A percentile compares a stretch with the other conserved stretches of the same genome.
These are phyloP conservation scores for Tricharina praecox DNA, from an alignment of 495 filamentous ascomycete species.

Conservation along the genomic window DNA sequence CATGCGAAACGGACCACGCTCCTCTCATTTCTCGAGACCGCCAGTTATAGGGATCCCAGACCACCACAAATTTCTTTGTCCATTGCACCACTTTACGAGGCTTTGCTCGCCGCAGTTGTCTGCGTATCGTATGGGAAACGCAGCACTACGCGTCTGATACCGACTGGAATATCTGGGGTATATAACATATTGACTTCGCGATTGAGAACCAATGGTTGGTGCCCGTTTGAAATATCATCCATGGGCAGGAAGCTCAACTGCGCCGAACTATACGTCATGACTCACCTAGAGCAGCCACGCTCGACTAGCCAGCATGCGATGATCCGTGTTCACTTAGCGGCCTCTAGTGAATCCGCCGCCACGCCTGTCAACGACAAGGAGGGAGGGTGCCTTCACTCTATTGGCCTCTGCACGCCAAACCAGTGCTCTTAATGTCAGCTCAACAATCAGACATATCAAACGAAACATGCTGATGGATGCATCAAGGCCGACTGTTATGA, in stretches of 20 bases:
- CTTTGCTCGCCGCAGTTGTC: neutral
- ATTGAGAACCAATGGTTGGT: neutral
- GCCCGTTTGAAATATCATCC: neutral
- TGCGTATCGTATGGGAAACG: neutral
- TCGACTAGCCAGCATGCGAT: neutral
- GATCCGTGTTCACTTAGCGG: neutral
- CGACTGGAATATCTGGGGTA: neutral
- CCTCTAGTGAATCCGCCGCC: neutral
- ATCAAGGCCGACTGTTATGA: neutral
- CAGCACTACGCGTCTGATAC: neutral
- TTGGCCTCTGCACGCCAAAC: too few relatives aligned
- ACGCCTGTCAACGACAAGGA: too few relatives aligned
- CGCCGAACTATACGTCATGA: neutral
- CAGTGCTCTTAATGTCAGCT: constrained; percentile 5
- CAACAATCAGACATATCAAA: constrained; percentile 5
- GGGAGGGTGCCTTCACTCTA: too few relatives aligned
- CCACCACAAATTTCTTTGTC: neutral
- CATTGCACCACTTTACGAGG: neutral
- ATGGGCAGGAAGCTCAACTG: neutral
- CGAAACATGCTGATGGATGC: constrained; percentile 3
- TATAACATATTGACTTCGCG: neutral
- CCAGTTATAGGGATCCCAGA: neutral
- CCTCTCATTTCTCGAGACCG: neutral
- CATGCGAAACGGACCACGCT: neutral
- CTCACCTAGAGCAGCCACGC: neutral